Conservation (phyloP, 768 basidiomycete genomes). For the Boletus barrowsii region DNA sequence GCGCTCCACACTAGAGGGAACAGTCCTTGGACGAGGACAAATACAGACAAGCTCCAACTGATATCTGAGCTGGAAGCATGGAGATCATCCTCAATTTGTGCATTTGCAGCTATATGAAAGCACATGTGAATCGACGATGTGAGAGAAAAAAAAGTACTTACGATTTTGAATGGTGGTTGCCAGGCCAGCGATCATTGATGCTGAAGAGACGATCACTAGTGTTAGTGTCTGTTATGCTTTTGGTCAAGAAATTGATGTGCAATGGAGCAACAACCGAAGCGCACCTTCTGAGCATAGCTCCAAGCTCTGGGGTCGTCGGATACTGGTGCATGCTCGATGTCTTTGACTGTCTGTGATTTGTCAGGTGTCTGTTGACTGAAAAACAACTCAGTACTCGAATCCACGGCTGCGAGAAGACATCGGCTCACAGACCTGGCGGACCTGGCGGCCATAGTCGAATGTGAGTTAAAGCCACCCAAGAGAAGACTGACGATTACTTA, state of each 20-base stretch:
- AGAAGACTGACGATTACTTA: neutral
- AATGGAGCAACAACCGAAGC: neutral
- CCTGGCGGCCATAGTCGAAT: conserved; percentile 3
- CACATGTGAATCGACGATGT: neutral
- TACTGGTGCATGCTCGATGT: conserved; percentile 42
- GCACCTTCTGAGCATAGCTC: conserved; percentile 54
- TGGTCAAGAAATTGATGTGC: neutral
- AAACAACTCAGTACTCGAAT: neutral
- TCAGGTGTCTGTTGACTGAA: neutral
- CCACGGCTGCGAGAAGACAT: neutral
- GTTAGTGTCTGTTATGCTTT: conserved; percentile 19
- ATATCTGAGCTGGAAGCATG: conserved; percentile 61
- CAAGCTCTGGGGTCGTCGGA: conserved; percentile 61
- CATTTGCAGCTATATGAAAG: conserved; percentile 54
- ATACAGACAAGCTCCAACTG: conserved; percentile 65
- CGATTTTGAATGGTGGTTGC: conserved; percentile 29
- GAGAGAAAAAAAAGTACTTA: conserved; percentile 6
- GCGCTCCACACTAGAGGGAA: conserved; percentile 68
- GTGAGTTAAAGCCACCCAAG: neutral
- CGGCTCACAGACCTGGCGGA: conserved; percentile 5
- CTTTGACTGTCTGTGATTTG: conserved; percentile 4
- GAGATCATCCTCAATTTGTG: conserved; percentile 58
- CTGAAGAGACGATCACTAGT: conserved; percentile 26
- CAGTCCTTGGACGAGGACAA: conserved; percentile 67
- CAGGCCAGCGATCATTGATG: conserved; percentile 27